A percentile compares a stretch with the other conserved stretches of the same genome.
Conservation (phyloP, 768 basidiomycete species). For the Phylloporus sp. region DNA sequence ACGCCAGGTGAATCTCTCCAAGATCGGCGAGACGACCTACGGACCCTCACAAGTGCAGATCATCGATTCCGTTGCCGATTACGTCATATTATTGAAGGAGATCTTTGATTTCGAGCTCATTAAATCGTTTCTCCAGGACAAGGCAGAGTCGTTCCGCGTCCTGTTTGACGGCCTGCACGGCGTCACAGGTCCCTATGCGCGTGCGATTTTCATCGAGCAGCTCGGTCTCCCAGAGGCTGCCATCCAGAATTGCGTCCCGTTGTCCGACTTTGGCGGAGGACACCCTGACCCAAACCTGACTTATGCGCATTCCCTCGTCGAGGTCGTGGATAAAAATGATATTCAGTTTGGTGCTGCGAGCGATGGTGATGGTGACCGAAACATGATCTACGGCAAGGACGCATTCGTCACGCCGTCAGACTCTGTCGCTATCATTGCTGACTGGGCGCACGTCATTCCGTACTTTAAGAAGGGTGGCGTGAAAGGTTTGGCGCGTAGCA, state of each 20-base stretch:
- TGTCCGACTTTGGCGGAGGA: conserved; percentile 95
- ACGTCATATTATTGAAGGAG: conserved; percentile 71
- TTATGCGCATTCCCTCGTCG: conserved; percentile 92
- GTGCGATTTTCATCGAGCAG: conserved; percentile 75
- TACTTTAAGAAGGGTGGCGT: conserved; percentile 87
- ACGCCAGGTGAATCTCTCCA: conserved; percentile 72
- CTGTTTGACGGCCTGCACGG: conserved; percentile 96
- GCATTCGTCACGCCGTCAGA: conserved; percentile 98
- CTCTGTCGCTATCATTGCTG: conserved; percentile 97
- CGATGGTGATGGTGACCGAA: conserved; percentile 96
- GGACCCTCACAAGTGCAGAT: conserved; percentile 83
- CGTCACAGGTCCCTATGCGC: conserved; percentile 95
- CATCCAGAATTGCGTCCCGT: conserved; percentile 85
- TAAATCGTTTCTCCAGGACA: conserved; percentile 75
- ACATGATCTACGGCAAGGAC: conserved; percentile 99
- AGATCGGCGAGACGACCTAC: conserved; percentile 71
- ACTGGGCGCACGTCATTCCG: conserved; percentile 90
- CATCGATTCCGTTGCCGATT: conserved; percentile 92
- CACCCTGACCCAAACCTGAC: conserved; percentile 99
- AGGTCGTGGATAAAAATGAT: conserved; percentile 78
- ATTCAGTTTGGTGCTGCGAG: conserved; percentile 95
- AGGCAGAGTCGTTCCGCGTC: conserved; percentile 67
- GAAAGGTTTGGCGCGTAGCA: conserved; percentile 92
- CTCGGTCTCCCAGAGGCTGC: conserved; percentile 77
- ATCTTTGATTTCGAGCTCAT: conserved; percentile 96